Conservation (phyloP, 768 basidiomycete species). For the Mycena kentingensis region DNA sequence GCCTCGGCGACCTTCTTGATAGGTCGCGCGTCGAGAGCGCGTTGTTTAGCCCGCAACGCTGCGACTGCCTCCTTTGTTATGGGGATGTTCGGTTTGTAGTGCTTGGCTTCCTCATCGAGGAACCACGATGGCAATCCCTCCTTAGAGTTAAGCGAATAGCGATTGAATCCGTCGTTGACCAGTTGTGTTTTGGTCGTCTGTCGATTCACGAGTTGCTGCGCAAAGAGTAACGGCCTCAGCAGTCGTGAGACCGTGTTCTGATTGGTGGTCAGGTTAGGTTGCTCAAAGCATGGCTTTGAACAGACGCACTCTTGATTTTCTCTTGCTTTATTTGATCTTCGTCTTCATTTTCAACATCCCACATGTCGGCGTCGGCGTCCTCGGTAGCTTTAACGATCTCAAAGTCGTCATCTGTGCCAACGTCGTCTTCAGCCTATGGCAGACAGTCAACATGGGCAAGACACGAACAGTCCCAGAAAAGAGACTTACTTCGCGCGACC, state of each 20-base stretch:
- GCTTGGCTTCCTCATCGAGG: slow-evolving; percentile 91
- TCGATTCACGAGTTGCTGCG: slow-evolving; percentile 88
- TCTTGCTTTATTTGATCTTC: slow-evolving; percentile 67
- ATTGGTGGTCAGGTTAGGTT: slow-evolving; percentile 9
- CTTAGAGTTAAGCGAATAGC: slow-evolving; percentile 88
- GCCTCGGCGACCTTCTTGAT: slow-evolving; percentile 99
- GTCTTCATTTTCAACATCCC: slow-evolving; percentile 81
- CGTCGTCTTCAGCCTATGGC: slow-evolving; percentile 32
- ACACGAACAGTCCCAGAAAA: neutral
- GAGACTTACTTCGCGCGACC: neutral
- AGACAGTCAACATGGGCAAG: neutral
- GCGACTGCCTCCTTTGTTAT: slow-evolving; percentile 93
- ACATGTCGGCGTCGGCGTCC: slow-evolving; percentile 65
- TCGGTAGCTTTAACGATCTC: slow-evolving; percentile 63
- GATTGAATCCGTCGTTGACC: slow-evolving; percentile 94
- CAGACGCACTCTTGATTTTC: slow-evolving; percentile 63
- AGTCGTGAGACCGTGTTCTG: slow-evolving; percentile 82
- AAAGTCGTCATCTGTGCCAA: slow-evolving; percentile 52
- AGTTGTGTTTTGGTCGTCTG: slow-evolving; percentile 85
- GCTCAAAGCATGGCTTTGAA: neutral
- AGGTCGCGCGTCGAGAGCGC: slow-evolving; percentile 92
- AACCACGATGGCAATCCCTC: slow-evolving; percentile 96
- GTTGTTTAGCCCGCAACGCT: slow-evolving; percentile 83
- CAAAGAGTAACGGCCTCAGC: slow-evolving; percentile 90
- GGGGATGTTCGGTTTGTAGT: slow-evolving; percentile 94